A percentile compares a stretch with the other conserved stretches of the same genome.
Evolutionary conservation across 106 monocot genomes (phyloP).

Genomic region (Dactylorhiza incarnata): DNA sequence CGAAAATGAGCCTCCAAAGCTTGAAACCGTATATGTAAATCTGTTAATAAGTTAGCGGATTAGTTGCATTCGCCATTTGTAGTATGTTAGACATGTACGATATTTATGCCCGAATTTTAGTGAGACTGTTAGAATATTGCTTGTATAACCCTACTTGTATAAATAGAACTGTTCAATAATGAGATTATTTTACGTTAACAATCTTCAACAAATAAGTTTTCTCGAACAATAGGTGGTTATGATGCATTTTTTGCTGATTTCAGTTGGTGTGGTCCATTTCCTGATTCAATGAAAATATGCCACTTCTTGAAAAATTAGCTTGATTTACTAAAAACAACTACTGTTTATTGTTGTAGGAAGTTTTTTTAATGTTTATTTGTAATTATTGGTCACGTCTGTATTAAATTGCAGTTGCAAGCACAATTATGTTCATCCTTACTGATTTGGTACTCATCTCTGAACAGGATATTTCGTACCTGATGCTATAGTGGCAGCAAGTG

Average conservation of each 20-base stretch:
- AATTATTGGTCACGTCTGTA: not conserved
- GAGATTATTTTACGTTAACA: too few relatives aligned
- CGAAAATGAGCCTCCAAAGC: too few relatives aligned
- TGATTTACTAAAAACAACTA: not conserved
- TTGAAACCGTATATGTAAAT: too few relatives aligned
- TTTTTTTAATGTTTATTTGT: not conserved
- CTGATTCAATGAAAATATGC: not conserved
- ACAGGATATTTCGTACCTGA: conserved; percentile 93
- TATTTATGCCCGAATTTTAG: too few relatives aligned
- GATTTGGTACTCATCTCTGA: not conserved
- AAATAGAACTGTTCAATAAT: too few relatives aligned
- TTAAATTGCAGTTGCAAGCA: not conserved
- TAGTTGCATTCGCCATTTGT: too few relatives aligned
- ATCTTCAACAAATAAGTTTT: not conserved
- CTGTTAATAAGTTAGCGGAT: too few relatives aligned
- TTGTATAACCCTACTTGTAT: too few relatives aligned
- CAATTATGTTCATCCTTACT: not conserved
- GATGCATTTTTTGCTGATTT: not conserved
- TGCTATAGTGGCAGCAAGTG: conserved; percentile 63
- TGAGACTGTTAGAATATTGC: too few relatives aligned
- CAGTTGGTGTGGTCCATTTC: not conserved
- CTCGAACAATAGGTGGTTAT: not conserved
- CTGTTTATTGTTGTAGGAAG: not conserved
- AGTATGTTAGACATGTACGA: too few relatives aligned
- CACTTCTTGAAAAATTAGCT: not conserved